Percentiles rank a stretch among this genome's conserved stretches.
These are phyloP conservation scores for Mortierella sp. DNA, from an alignment of 371 early-diverging fungal genomes.

Conservation along the genomic window DNA sequence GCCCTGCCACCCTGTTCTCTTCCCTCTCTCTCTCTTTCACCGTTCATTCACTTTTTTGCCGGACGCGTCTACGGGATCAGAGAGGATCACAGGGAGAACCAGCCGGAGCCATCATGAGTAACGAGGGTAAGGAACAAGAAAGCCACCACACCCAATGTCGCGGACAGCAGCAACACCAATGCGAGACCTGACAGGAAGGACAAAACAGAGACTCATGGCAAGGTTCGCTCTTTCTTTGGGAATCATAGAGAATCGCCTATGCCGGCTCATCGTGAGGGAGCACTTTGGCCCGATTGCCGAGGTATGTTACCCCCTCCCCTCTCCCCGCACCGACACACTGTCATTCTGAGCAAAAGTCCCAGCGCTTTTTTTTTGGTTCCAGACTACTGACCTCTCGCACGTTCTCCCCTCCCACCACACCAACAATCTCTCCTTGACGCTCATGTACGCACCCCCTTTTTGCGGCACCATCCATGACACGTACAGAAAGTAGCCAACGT, in stretches of 20 bases:
- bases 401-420: too few species aligned
- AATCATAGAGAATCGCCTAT: conserved; percentile 52
- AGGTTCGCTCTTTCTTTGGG: not conserved
- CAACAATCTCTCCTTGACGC: too few species aligned
- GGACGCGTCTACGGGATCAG: not conserved
- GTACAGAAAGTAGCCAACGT: conserved; percentile 60
- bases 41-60: not conserved
- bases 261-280: conserved; percentile 64
- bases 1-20: too few species aligned
- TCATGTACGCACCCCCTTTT: too few species aligned
- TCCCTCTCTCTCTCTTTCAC: not conserved
- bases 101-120: conserved; percentile 6
- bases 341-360: not conserved
- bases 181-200: not conserved
- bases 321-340: not conserved
- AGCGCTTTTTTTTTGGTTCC: too few species aligned
- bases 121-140: conserved; percentile 8
- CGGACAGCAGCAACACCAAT: too few species aligned
- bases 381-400: too few species aligned
- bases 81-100: not conserved
- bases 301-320: too few species aligned
- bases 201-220: not conserved
- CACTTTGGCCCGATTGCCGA: conserved; percentile 75
- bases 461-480: not conserved
- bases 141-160: too few species aligned